Percentiles rank a stretch among this genome's conserved stretches.
Conservation (phyloP, 1,284 basidiomycete species). For the Heterobasidion annosum region DNA sequence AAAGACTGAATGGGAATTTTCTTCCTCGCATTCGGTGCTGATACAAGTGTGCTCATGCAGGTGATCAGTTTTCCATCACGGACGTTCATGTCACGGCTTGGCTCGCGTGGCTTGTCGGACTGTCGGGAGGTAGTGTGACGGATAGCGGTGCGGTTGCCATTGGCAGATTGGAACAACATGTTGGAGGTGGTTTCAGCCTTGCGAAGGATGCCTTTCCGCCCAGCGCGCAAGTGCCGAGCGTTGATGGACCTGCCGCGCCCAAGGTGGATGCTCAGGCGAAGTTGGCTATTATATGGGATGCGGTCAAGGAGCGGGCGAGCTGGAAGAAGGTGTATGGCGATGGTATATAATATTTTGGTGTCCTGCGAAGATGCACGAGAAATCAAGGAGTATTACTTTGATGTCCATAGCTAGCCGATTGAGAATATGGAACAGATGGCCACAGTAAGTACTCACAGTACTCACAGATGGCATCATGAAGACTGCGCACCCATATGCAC, state of each 20-base stretch:
- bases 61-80: constrained; percentile 71
- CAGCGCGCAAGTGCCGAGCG: constrained; percentile 10
- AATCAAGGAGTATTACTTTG: too few relatives aligned
- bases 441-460: too few relatives aligned
- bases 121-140: constrained; percentile 41
- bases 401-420: too few relatives aligned
- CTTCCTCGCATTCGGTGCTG: not conserved
- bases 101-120: constrained; percentile 53
- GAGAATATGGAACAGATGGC: too few relatives aligned
- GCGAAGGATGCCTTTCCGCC: constrained; percentile 30
- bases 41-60: constrained; percentile 25
- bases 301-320: constrained; percentile 51
- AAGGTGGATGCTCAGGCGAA: constrained; percentile 27
- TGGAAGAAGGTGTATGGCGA: constrained; percentile 55
- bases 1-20: not conserved
- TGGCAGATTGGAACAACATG: constrained; percentile 38
- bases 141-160: constrained; percentile 43
- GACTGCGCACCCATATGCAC: too few relatives aligned
- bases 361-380: too few relatives aligned
- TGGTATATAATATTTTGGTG: not conserved
- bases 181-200: constrained; percentile 36
- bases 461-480: too few relatives aligned
- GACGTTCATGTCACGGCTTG: constrained; percentile 78
- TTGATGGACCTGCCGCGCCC: constrained; percentile 2
- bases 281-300: constrained; percentile 59